Evolutionary conservation across 805 yeast species (phyloP).

Genomic region (Barnettozyma sp.): DNA sequence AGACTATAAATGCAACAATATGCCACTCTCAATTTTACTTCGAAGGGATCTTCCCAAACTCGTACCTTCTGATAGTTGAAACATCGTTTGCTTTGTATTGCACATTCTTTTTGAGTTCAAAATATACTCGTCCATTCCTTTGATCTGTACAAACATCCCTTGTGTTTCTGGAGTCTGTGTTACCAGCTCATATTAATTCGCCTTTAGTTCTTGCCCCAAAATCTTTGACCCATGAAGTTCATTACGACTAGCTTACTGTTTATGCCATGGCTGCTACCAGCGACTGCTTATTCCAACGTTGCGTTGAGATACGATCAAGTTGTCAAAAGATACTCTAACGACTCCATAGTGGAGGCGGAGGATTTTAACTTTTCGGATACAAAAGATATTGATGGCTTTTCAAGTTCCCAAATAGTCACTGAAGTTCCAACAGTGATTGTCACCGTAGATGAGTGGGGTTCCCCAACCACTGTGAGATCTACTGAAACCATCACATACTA

Average conservation of each 20-base stretch:
- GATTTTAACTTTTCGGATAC: slow-evolving; percentile 2
- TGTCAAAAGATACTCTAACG: slow-evolving; percentile 17
- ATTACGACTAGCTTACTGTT: slow-evolving; percentile 4
- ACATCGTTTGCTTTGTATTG: no score
- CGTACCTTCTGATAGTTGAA: no score
- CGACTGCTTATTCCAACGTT: slow-evolving; percentile 18
- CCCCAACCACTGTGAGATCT: slow-evolving; percentile 9
- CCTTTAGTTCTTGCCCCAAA: no score
- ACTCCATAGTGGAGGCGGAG: slow-evolving; percentile 5
- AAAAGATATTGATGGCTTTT: slow-evolving; percentile 1
- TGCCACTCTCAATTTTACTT: no score
- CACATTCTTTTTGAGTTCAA: slow-evolving; percentile 14
- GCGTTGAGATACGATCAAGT: slow-evolving; percentile 21
- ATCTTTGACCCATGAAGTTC: neutral
- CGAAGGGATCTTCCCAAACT: no score
- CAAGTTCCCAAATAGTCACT: slow-evolving; percentile 14
- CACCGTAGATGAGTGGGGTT: slow-evolving; percentile 21
- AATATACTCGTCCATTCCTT: slow-evolving; percentile 29
- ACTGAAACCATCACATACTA: slow-evolving; percentile 16
- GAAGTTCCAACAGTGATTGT: slow-evolving; percentile 17
- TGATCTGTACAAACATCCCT: no score
- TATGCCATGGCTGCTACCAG: slow-evolving; percentile 15
- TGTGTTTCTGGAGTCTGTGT: no score
- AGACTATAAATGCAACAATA: no score
- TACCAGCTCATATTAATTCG: no score